These are phyloP conservation scores for Verticillium dahliae DNA, from an alignment of 2,329 filamentous ascomycete species.

Conservation along the genomic window DNA sequence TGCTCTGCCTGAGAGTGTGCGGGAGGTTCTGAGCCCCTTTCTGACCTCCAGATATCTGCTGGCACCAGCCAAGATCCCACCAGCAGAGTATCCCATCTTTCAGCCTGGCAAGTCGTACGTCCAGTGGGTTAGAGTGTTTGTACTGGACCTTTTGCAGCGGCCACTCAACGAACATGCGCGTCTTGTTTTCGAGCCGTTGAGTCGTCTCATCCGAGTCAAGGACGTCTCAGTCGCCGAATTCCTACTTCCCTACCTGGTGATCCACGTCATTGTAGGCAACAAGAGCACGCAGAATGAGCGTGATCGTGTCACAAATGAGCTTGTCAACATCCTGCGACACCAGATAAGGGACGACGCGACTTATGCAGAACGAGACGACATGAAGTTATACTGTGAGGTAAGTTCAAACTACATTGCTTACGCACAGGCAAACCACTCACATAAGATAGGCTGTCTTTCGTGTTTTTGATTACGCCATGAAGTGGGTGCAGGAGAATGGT, in stretches of 20 bases:
- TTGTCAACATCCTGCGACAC: slow-evolving; percentile 67
- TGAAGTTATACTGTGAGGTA: slow-evolving; percentile 84
- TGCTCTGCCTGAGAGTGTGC: slow-evolving; percentile 66
- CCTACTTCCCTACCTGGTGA: slow-evolving; percentile 76
- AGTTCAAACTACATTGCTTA: slow-evolving; percentile 16
- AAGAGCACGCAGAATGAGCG: slow-evolving; percentile 53
- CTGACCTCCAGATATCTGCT: slow-evolving; percentile 77
- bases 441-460: slow-evolving; percentile 70
- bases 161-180: slow-evolving; percentile 68
- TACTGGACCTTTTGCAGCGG: slow-evolving; percentile 74
- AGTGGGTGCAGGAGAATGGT: slow-evolving; percentile 79
- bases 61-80: slow-evolving; percentile 49
- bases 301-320: slow-evolving; percentile 61
- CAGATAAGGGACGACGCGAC: slow-evolving; percentile 41
- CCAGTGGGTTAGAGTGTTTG: slow-evolving; percentile 75
- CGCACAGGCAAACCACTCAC: not conserved
- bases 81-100: slow-evolving; percentile 73
- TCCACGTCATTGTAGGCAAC: slow-evolving; percentile 77
- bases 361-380: slow-evolving; percentile 62
- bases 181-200: slow-evolving; percentile 74
- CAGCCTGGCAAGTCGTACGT: slow-evolving; percentile 60
- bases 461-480: slow-evolving; percentile 83
- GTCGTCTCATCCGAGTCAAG: slow-evolving; percentile 76
- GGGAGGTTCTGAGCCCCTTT: slow-evolving; percentile 83
- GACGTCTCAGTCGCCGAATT: slow-evolving; percentile 84